phyloP scores from a whole-genome alignment of 192 early-diverging fungal genomes.

The Coemansia sp. region DNA sequence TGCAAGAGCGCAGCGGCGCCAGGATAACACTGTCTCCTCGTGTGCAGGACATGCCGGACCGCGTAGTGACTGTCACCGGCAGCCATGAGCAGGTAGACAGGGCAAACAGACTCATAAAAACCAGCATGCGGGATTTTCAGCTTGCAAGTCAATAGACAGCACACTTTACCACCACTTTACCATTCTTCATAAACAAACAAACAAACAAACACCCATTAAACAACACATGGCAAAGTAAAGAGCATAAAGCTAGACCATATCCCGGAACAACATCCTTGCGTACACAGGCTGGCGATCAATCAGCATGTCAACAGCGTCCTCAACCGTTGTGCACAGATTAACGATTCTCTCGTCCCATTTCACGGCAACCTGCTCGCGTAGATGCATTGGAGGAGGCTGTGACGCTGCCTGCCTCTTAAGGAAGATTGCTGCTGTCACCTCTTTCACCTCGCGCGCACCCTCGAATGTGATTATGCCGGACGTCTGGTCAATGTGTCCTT shows the following conservation, averaged over 20 bases:
- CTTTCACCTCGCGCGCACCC: constrained; percentile 56
- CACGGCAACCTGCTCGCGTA: constrained; percentile 40
- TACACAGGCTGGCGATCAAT: constrained; percentile 50
- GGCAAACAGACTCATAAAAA: constrained; percentile 29
- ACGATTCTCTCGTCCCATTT: constrained; percentile 49
- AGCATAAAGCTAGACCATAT: constrained; percentile 6
- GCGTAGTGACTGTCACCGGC: constrained; percentile 42
- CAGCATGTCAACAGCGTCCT: constrained; percentile 48
- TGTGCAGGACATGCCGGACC: constrained; percentile 26
- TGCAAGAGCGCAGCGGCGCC: constrained; percentile 35
- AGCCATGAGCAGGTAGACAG: constrained; percentile 12
- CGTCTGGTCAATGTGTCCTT: constrained; percentile 90
- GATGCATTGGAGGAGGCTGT: constrained; percentile 44
- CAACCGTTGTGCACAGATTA: constrained; percentile 46
- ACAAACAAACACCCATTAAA: not conserved
- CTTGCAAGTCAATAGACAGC: not conserved
- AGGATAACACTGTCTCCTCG: constrained; percentile 40
- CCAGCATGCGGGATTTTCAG: constrained; percentile 32
- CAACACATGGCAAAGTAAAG: not conserved
- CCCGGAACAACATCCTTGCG: constrained; percentile 31
- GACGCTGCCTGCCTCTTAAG: constrained; percentile 27
- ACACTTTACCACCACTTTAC: not conserved
- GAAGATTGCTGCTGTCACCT: constrained; percentile 37
- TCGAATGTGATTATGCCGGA: constrained; percentile 84
- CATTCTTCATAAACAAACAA: not conserved